Percentiles rank a stretch among this genome's conserved stretches.
phyloP scores from a whole-genome alignment of 1,284 basidiomycete genomes.

The Boletellus deceptivus region DNA sequence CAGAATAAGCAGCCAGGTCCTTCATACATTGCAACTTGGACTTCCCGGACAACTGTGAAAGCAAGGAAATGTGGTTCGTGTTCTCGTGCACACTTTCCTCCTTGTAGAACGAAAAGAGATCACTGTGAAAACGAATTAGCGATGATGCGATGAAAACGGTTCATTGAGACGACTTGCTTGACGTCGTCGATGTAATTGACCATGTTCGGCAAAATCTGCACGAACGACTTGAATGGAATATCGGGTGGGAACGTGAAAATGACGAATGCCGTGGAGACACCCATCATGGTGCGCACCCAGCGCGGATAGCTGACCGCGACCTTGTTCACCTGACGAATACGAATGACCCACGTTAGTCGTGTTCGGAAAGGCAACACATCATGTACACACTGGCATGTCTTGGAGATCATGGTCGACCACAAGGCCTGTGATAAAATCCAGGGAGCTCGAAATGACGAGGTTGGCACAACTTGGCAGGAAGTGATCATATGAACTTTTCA shows the following conservation, averaged over 20 bases:
- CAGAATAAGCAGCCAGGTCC: constrained; percentile 4
- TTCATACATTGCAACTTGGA: constrained; percentile 11
- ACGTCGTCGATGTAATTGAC: constrained; percentile 12
- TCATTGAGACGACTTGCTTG: not conserved
- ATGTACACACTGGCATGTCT: not conserved
- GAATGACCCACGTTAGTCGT: no score
- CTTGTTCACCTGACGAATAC: constrained; percentile 3
- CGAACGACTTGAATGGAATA: constrained; percentile 2
- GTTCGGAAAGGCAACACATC: not conserved
- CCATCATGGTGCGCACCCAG: constrained; percentile 10
- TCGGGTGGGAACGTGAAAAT: constrained; percentile 10
- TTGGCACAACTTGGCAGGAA: constrained; percentile 8
- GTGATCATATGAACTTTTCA: constrained; percentile 5
- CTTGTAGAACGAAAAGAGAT: constrained; percentile 10
- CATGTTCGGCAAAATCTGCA: constrained; percentile 10
- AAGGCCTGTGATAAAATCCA: constrained; percentile 5
- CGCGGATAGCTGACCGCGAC: constrained; percentile 4
- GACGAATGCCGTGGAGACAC: constrained; percentile 5
- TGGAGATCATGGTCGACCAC: constrained; percentile 6
- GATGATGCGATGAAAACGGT: no score
- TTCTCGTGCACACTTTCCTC: constrained; percentile 3
- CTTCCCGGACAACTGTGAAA: constrained; percentile 5
- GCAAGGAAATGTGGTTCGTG: constrained; percentile 5
- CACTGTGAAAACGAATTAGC: not conserved
- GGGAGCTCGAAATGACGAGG: constrained; percentile 8